Conservation (phyloP, 2,329 filamentous ascomycete species). For the Fusarium fracticaudum region DNA sequence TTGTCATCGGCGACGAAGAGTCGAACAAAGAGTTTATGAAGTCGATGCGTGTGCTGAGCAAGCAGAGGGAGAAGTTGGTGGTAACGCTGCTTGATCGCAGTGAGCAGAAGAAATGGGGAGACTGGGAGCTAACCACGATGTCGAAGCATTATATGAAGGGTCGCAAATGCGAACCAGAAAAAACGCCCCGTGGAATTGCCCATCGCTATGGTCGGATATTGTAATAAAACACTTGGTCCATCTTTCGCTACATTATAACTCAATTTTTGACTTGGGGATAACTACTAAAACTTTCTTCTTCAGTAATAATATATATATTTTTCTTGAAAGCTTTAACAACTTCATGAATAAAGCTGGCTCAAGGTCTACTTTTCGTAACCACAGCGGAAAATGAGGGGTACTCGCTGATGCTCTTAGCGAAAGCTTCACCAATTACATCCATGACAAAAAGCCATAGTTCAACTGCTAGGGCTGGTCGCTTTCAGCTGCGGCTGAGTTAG, state of each 20-base stretch:
- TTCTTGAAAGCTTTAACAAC: neutral
- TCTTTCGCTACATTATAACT: too few relatives aligned
- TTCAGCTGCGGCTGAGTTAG: neutral
- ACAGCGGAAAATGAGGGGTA: neutral
- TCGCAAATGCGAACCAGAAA: neutral
- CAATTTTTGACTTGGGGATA: too few relatives aligned
- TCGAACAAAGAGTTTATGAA: conserved; percentile 17
- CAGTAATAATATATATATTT: neutral
- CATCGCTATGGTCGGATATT: neutral
- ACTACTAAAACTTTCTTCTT: too few relatives aligned
- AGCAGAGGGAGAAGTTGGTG: neutral
- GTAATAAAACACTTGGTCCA: too few relatives aligned
- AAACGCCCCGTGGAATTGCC: neutral
- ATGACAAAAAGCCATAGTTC: neutral
- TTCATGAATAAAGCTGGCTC: neutral
- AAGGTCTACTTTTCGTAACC: neutral
- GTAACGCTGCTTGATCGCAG: neutral
- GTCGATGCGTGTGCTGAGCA: conserved; percentile 13
- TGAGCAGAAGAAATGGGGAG: conserved; percentile 17
- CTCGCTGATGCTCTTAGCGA: neutral
- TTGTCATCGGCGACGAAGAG: neutral
- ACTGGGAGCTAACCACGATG: neutral
- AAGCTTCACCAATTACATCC: neutral
- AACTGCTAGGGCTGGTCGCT: neutral
- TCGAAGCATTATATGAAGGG: conserved; percentile 10